Evolutionary conservation across 306 rosid genomes (phyloP).

Genomic region (Sechiopsis laciniata): DNA sequence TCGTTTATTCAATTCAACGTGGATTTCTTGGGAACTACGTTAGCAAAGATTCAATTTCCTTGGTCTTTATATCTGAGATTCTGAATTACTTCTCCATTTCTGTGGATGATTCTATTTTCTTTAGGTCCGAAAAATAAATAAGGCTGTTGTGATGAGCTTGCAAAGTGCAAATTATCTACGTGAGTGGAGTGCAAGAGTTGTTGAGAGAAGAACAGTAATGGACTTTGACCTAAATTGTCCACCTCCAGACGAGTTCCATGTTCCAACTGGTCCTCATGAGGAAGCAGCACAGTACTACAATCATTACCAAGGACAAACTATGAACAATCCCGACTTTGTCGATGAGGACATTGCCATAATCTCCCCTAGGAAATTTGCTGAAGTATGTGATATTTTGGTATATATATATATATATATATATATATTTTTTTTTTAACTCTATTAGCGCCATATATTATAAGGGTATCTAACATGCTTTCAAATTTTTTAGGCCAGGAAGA

Average conservation of each 20-base stretch:
- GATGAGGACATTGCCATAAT: constrained; percentile 22
- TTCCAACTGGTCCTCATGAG: background rate
- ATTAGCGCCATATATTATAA: background rate
- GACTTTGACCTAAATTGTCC: constrained; percentile 20
- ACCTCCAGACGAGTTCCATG: constrained; percentile 20
- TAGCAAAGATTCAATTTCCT: background rate
- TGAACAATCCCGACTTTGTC: background rate
- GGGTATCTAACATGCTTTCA: background rate
- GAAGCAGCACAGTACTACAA: background rate
- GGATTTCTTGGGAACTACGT: background rate
- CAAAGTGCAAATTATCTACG: constrained; percentile 9
- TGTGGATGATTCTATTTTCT: constrained; percentile 15
- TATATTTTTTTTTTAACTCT: too few species aligned
- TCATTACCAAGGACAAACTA: constrained; percentile 9
- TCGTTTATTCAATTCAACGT: background rate
- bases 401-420: too few species aligned
- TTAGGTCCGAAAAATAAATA: background rate
- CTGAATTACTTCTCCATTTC: constrained; percentile 1
- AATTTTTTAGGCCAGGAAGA: constrained; percentile 22
- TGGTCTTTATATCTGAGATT: background rate
- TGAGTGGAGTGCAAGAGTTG: constrained; percentile 10
- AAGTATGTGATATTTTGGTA: constrained; percentile 18
- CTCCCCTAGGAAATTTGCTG: constrained; percentile 20
- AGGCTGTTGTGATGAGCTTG: constrained; percentile 15
- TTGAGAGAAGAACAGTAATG: constrained; percentile 13